Percentiles rank a stretch among this genome's conserved stretches.
Evolutionary conservation across 1,139 yeast species (phyloP).

Genomic region (Wickerhamomyces sp.): DNA sequence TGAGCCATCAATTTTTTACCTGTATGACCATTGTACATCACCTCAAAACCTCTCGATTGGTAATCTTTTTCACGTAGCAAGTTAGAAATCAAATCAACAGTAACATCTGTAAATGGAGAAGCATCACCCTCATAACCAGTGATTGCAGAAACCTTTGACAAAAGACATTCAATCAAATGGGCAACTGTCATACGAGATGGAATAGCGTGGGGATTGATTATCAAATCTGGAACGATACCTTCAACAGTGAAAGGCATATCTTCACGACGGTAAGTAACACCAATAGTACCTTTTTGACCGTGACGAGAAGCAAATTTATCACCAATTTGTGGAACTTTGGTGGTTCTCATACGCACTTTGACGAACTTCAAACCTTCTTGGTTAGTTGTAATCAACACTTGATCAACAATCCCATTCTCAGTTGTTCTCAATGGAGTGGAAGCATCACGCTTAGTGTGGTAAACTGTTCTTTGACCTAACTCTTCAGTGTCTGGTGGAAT

Average conservation of each 20-base stretch:
- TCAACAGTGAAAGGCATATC: conserved; percentile 98
- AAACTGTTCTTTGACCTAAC: conserved; percentile 95
- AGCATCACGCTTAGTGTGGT: conserved; percentile 97
- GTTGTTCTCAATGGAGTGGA: conserved; percentile 96
- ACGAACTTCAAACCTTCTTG: conserved; percentile 98
- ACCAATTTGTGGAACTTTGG: conserved; percentile 97
- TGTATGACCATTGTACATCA: conserved; percentile 97
- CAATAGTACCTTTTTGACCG: conserved; percentile 99
- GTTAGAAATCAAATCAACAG: conserved; percentile 93
- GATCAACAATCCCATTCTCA: conserved; percentile 97
- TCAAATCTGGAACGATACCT: conserved; percentile 95
- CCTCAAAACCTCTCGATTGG: conserved; percentile 97
- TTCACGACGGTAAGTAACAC: conserved; percentile 97
- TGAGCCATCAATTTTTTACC: conserved; percentile 98
- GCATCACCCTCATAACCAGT: conserved; percentile 99
- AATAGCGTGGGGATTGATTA: conserved; percentile 98
- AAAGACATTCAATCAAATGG: conserved; percentile 95
- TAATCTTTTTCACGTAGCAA: conserved; percentile 92
- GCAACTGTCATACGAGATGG: conserved; percentile 99
- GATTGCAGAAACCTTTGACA: conserved; percentile 90
- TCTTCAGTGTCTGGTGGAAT: conserved; percentile 98
- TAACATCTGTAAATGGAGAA: conserved; percentile 95
- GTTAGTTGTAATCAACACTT: conserved; percentile 91
- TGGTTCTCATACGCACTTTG: conserved; percentile 97
- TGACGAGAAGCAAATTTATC: conserved; percentile 99